Conservation (phyloP, 495 filamentous ascomycete species). For the Talaromyces ruber region DNA sequence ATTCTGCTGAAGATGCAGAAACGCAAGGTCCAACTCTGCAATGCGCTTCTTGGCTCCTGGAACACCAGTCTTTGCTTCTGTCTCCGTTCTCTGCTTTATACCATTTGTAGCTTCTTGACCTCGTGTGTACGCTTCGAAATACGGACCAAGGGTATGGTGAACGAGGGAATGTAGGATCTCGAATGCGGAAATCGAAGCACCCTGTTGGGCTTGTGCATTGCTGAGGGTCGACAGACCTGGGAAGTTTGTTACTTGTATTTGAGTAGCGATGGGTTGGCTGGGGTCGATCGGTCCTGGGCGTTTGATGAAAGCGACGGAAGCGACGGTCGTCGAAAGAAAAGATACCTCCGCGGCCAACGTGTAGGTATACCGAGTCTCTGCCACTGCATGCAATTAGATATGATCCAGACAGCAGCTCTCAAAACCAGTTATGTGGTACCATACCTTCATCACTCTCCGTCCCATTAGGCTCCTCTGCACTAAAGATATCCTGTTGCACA, state of each 20-base stretch:
- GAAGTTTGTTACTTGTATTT: conserved; percentile 87
- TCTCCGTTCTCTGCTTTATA: conserved; percentile 62
- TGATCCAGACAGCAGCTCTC: not conserved
- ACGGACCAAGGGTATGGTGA: conserved; percentile 79
- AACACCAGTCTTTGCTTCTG: conserved; percentile 85
- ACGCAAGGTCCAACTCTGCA: conserved; percentile 82
- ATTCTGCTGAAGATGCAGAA: conserved; percentile 91
- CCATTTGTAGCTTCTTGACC: conserved; percentile 61
- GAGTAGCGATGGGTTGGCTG: conserved; percentile 63
- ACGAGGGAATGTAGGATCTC: conserved; percentile 83
- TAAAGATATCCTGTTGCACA: conserved; percentile 71
- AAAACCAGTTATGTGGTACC: not conserved
- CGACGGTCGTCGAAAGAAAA: conserved; percentile 66
- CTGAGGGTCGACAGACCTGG: conserved; percentile 65
- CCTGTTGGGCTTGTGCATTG: conserved; percentile 55
- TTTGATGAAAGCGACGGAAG: conserved; percentile 85
- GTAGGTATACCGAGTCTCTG: conserved; percentile 53
- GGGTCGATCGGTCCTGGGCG: conserved; percentile 79
- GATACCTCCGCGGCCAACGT: conserved; percentile 73
- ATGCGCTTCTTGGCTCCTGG: conserved; percentile 94
- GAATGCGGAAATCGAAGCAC: conserved; percentile 69
- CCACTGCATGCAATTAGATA: conserved; percentile 11
- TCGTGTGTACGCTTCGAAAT: conserved; percentile 91
- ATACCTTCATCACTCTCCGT: conserved; percentile 36
- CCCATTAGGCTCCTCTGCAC: conserved; percentile 44